Percentiles rank a stretch among this genome's conserved stretches.
Evolutionary conservation across 2,329 filamentous ascomycete genomes (phyloP).

Genomic region (Bipolaris gigantea): DNA sequence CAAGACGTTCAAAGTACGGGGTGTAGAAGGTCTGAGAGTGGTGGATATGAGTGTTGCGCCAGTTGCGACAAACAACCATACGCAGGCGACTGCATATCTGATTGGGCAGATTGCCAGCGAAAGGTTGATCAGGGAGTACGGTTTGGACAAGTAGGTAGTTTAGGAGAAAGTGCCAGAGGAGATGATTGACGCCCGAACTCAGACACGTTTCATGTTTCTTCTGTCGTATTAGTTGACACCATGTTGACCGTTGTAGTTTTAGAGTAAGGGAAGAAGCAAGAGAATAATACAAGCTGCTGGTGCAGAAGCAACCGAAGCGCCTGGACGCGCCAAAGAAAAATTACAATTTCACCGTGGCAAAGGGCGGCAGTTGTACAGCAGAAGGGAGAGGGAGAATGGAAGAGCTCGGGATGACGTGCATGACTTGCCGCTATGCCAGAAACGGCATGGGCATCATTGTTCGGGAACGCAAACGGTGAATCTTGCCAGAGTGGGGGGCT

Average conservation of each 20-base stretch:
- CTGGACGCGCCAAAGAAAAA: not conserved
- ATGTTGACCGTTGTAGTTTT: not conserved
- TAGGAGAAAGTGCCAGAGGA: not conserved
- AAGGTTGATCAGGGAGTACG: constrained; percentile 36
- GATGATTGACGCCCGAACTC: not conserved
- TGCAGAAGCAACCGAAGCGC: not conserved
- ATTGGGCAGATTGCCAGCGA: constrained; percentile 41
- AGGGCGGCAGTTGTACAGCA: no score
- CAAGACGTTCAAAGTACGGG: constrained; percentile 41
- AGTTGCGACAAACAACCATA: constrained; percentile 41
- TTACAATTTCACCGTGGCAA: not conserved
- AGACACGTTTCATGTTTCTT: not conserved
- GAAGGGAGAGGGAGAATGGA: not conserved
- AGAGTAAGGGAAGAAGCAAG: not conserved
- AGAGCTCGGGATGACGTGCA: constrained; percentile 1
- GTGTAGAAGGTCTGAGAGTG: constrained; percentile 44
- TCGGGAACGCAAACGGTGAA: constrained; percentile 2
- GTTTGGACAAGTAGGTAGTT: constrained; percentile 11
- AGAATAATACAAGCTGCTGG: not conserved
- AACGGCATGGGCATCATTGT: not conserved
- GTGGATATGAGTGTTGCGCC: constrained; percentile 45
- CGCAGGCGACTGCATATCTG: constrained; percentile 41
- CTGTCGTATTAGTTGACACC: not conserved
- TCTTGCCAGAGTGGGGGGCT: not conserved
- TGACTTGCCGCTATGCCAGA: constrained; percentile 1